Base-by-base conservation (phyloP, 108 stramenopile species). In the Tribonema minus region DNA sequence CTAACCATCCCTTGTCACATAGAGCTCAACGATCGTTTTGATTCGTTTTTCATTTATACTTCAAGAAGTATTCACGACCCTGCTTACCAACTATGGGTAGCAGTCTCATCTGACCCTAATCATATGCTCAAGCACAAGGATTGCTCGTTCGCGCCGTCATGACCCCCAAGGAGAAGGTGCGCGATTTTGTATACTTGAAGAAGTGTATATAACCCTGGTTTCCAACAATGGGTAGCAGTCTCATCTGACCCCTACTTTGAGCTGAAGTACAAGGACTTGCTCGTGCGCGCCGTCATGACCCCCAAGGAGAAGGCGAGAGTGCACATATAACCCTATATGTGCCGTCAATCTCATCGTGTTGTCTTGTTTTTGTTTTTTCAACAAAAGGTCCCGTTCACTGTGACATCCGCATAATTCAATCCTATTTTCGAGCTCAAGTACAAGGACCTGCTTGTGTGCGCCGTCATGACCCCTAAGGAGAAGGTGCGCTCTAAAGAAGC, bases 251-350 rank as follows among this genome's bases (percentile, higher is more conserved):
- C 20, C 46, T 54, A 54, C 46, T 15, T 54, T 20, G 9, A 54
- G 9, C 79, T 99, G 36, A 84, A 88, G 40, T 94, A 91, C 85
- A 91, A 91, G 84, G 84, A 88, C 35, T 88, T 92, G 41, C 58
- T 70, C 3, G 98, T 97, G 32, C 71, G 78, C 32, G 93, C 96
- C 46, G 95, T 92, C 36, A 97, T 98, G 96, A 99, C 98, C 64
- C 90, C 91, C 4, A 76, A 94, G 2, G 87, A 90, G 28, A 88
- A 93, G 37, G 92, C 91, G 12, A 98, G 92, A 82, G 95, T 96
- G n/a, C n/a, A n/a, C n/a, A n/a, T n/a, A n/a, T n/a, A n/a, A n/a
- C n/a, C n/a, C n/a, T n/a, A n/a, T n/a, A n/a, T n/a, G n/a, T n/a
- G n/a, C n/a, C n/a, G n/a, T n/a, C n/a, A n/a, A n/a, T n/a, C n/a